A percentile compares a stretch with the other conserved stretches of the same genome.
Evolutionary conservation across 805 yeast genomes (phyloP).

Genomic region (Lipomyces oligophaga): DNA sequence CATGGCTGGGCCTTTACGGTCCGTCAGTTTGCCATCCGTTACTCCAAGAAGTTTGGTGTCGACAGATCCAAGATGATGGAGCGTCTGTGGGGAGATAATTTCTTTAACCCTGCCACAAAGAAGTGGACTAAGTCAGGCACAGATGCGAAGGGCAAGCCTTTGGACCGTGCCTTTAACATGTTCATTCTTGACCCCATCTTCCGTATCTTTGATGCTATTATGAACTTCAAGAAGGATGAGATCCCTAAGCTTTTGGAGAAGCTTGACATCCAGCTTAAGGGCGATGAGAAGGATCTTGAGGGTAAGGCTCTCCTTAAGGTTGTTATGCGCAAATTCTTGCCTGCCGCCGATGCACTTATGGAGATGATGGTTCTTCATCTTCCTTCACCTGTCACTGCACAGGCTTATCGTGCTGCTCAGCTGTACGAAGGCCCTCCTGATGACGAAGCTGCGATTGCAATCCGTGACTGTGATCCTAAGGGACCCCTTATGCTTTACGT

Average conservation of each 20-base stretch:
- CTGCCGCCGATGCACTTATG: constrained; percentile 99
- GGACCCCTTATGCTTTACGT: constrained; percentile 98
- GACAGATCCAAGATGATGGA: constrained; percentile 97
- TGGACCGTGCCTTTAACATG: constrained; percentile 99
- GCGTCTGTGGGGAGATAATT: constrained; percentile 99
- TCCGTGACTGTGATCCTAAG: constrained; percentile 96
- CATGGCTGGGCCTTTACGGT: constrained; percentile 99
- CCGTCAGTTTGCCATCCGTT: constrained; percentile 96
- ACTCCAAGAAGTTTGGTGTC: constrained; percentile 99
- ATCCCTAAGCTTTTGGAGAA: constrained; percentile 86
- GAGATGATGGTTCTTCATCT: constrained; percentile 98
- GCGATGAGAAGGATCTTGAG: constrained; percentile 96
- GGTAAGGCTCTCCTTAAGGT: constrained; percentile 98
- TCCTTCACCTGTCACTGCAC: constrained; percentile 99
- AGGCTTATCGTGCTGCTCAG: constrained; percentile 97
- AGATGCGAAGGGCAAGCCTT: constrained; percentile 90
- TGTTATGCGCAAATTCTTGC: constrained; percentile 99
- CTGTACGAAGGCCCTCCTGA: constrained; percentile 96
- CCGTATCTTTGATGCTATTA: constrained; percentile 93
- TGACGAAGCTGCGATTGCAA: constrained; percentile 84
- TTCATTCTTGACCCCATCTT: constrained; percentile 98
- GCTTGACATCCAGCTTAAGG: constrained; percentile 89
- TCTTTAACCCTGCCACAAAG: constrained; percentile 99
- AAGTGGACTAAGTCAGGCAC: constrained; percentile 91
- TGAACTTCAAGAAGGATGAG: constrained; percentile 99